A percentile compares a stretch with the other conserved stretches of the same genome.
These are phyloP conservation scores for Cyclotella atomus DNA, from an alignment of 108 stramenopile species.

Conservation along the genomic window DNA sequence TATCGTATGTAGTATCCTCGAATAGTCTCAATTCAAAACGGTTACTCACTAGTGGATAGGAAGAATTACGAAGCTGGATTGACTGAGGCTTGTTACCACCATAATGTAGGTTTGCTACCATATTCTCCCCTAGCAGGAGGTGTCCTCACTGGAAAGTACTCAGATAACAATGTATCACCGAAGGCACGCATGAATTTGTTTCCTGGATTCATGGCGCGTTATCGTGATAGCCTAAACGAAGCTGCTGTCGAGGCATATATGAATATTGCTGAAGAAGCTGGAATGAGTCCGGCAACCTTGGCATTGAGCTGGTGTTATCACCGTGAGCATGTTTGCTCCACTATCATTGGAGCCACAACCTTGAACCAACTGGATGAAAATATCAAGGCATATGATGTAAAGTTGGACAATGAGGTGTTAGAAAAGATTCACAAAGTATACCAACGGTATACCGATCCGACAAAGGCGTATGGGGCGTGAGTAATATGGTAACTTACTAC, in stretches of 20 bases:
- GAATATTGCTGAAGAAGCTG: slow-evolving; percentile 63
- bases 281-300: slow-evolving; percentile 76
- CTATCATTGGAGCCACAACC: slow-evolving; percentile 93
- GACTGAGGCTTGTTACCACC: slow-evolving; percentile 87
- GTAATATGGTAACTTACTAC: neutral
- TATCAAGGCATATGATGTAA: slow-evolving; percentile 60
- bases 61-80: slow-evolving; percentile 89
- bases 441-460: slow-evolving; percentile 83
- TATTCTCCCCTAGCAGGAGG: slow-evolving; percentile 91
- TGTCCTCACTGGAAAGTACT: slow-evolving; percentile 82
- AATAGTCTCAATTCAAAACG: slow-evolving; percentile 87
- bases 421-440: slow-evolving; percentile 73
- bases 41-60: slow-evolving; percentile 85
- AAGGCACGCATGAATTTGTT: slow-evolving; percentile 73
- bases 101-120: slow-evolving; percentile 87
- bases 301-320: slow-evolving; percentile 91
- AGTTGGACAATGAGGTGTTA: slow-evolving; percentile 58
- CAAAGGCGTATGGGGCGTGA: slow-evolving; percentile 55
- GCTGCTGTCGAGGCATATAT: slow-evolving; percentile 75
- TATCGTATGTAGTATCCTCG: slow-evolving; percentile 74
- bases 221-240: slow-evolving; percentile 65
- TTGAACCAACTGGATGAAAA: slow-evolving; percentile 85
- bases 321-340: slow-evolving; percentile 79
- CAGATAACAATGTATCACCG: slow-evolving; percentile 30
- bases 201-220: slow-evolving; percentile 90